phyloP scores from a whole-genome alignment of 176 grass and related monocot species.

The Phragmites australis region DNA sequence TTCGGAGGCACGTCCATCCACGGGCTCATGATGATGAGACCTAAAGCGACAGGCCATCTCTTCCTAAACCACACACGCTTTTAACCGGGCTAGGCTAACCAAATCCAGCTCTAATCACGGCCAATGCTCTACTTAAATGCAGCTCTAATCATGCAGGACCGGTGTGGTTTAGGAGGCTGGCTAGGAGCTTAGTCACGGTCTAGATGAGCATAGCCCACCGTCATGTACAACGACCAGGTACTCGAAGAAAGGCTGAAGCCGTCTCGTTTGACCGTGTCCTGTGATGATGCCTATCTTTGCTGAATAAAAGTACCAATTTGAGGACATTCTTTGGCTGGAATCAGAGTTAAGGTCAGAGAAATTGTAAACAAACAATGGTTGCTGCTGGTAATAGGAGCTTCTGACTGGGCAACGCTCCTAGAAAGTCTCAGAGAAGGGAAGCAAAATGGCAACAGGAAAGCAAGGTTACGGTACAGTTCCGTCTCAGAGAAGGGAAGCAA shows the following conservation, averaged over 20 bases:
- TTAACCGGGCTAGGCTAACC: background rate
- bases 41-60: background rate
- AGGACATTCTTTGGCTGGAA: background rate
- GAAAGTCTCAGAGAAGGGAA: conserved; percentile 3
- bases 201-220: background rate
- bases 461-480: background rate
- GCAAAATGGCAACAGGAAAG: background rate
- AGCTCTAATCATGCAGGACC: background rate
- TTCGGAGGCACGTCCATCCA: background rate
- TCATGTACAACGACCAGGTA: background rate
- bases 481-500: background rate
- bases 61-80: conserved; percentile 3
- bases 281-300: background rate
- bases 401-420: background rate
- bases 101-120: background rate
- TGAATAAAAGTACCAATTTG: background rate
- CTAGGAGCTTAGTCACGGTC: conserved; percentile 1
- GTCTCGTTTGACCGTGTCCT: conserved; percentile 29
- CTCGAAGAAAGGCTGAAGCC: conserved; percentile 1
- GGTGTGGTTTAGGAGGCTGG: background rate
- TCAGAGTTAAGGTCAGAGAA: background rate
- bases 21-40: background rate
- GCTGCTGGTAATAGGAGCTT: background rate
- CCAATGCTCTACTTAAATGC: background rate
- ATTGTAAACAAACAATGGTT: background rate